Percentiles rank a stretch among this genome's conserved stretches.
Evolutionary conservation across 768 basidiomycete species (phyloP).

Genomic region (Lactifluus echinatus): DNA sequence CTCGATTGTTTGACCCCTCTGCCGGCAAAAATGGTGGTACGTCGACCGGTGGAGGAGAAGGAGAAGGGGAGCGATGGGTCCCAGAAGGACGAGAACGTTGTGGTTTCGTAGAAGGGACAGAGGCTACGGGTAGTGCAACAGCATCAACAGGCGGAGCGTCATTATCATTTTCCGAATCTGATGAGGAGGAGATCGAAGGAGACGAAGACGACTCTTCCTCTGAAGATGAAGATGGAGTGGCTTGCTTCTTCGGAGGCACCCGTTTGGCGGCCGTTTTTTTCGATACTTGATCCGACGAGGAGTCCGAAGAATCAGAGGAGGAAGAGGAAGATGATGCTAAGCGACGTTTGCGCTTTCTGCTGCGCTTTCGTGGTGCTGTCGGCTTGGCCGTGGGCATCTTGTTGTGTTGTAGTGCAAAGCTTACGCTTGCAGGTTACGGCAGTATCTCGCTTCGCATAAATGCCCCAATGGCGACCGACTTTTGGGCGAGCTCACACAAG

Average conservation of each 20-base stretch:
- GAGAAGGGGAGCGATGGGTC: slow-evolving; percentile 25
- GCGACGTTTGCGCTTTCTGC: slow-evolving; percentile 30
- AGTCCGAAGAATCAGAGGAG: slow-evolving; percentile 22
- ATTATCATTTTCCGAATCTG: slow-evolving; percentile 18
- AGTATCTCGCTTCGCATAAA: not conserved
- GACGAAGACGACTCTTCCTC: slow-evolving; percentile 14
- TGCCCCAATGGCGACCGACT: slow-evolving; percentile 71
- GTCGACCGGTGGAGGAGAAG: slow-evolving; percentile 26
- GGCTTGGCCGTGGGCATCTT: slow-evolving; percentile 22
- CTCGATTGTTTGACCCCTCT: slow-evolving; percentile 25
- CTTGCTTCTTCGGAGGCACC: slow-evolving; percentile 5
- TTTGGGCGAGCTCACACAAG: slow-evolving; percentile 90
- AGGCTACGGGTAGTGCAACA: not conserved
- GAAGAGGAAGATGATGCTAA: slow-evolving; percentile 24
- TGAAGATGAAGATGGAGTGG: not conserved
- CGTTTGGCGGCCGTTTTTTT: not conserved
- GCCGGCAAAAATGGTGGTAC: slow-evolving; percentile 53
- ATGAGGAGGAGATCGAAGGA: slow-evolving; percentile 18
- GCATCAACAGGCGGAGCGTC: not conserved
- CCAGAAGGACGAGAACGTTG: not conserved
- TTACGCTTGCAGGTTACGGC: no score
- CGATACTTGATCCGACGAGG: slow-evolving; percentile 14
- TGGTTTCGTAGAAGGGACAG: not conserved
- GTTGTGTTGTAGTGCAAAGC: not conserved
- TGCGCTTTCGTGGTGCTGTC: slow-evolving; percentile 25